Evolutionary conservation across 495 filamentous ascomycete species (phyloP), one percentile per base, ranked within the genome.

Genomic region (Penicillium flavigenum): DNA sequence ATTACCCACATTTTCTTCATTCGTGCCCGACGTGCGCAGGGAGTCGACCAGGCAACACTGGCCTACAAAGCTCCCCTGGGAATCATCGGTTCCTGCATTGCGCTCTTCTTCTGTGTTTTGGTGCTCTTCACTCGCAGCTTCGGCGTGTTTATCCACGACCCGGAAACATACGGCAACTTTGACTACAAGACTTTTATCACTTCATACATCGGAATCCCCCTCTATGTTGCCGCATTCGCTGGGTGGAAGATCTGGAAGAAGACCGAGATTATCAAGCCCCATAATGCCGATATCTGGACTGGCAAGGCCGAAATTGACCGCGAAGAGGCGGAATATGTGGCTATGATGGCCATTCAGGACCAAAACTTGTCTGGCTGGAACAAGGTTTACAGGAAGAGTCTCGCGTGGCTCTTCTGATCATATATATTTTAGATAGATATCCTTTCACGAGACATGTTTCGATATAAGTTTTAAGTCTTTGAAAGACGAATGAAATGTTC

Each of bases 1-100:
- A 77, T 89, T 46, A 83, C 84, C 3, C 88, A 91, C 71, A 85
- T 92, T 61, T 84, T 67, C 68, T 92, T 91, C 64, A 75, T 88
- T 26, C 75, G 77, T 3, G 89, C 83, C 2, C 84, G 88, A 53
- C 75, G 74, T 46, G 88, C 81, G 1, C 88, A 91, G 70, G 77
- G 77, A 44, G 71, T 91, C 19, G 72, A 76, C 0, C 69, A 88
- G 62, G 68, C 74, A 4, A 67, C 73, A 51, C 77, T 91, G 69
- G 83, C 86, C 3, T 91, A 87, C 67, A 76, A 76, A 7, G 87
- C 89, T 19, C 84, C 85, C 0, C 76, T 91, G 11, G 83, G 88
- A 4, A 68, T 80, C 11, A 79, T 62, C 47, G 88, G 86, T 3
- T 87, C 86, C 0, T 85, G 80, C 59, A 70, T 61, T 50, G 86